Base-by-base conservation (phyloP, 1,284 basidiomycete genomes). In the Trichosporon sp. region DNA sequence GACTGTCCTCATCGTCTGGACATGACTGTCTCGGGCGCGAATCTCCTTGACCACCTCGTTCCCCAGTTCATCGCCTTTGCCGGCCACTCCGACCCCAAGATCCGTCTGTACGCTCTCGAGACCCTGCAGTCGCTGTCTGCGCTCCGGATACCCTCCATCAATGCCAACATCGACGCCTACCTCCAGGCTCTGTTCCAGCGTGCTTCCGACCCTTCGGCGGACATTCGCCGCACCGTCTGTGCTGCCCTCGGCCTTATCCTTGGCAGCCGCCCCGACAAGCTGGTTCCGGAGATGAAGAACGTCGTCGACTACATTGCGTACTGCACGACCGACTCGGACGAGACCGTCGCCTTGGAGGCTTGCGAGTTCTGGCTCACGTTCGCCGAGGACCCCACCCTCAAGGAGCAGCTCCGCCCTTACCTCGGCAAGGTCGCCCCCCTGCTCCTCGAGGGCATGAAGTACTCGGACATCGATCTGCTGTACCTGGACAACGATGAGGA, bases 361-460 rank as follows among this genome's bases (percentile, higher is more conserved):
- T 98, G 95, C 87, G 97, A 99, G 86, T 99, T 99, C 84, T 99
- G 97, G 97, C 88, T 99, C 73, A 98, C 96, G 1, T 99, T 99
- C 79, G 95, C 97, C 18, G 97, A 99, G 82, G 94, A 98, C 78
- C 89, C 90, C 15, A 90, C 92, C 64, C 87, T 99, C 29, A 89
- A 90, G 18, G 88, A 89, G 15, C 92, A 92, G 81, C 86, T 99
- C 32, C 89, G 90, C 67, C 95, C 94, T 0, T 89, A 95, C 73
- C 87, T 99, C 9, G 87, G 86, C 51, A 92, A 92, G 75, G 91
- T 99, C 60, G 94, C 92, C 0, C 97, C 97, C 0, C 91, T 98
- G 15, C 86, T 99, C 32, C 87, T 99, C 71, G 91, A 97, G 79
- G 96, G 95, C 76, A 99, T 99, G 96, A 85, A 96, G 51, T 99